A percentile compares a stretch with the other conserved stretches of the same genome.
Conservation (phyloP, 1,284 basidiomycete species). For the Retiboletus flavoniger region DNA sequence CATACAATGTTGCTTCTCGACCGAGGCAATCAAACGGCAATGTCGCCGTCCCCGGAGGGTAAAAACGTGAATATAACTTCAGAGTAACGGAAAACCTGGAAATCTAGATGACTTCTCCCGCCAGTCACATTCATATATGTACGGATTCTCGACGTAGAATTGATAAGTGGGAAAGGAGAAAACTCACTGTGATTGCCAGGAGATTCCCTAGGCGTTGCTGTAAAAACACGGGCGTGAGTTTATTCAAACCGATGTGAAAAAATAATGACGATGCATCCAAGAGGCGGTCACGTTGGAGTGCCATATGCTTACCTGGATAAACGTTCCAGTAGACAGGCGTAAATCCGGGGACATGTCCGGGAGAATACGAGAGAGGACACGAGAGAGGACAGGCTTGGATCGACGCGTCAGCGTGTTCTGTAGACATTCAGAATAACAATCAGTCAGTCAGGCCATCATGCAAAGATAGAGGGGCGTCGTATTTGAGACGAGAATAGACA, state of each 20-base stretch:
- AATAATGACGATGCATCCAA: neutral
- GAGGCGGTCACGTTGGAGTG: neutral
- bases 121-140: neutral
- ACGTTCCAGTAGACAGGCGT: slow-evolving; percentile 13
- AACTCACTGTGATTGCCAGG: slow-evolving; percentile 10
- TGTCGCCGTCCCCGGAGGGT: neutral
- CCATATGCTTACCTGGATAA: slow-evolving; percentile 4
- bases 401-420: slow-evolving; percentile 17
- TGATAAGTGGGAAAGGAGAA: neutral
- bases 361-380: neutral
- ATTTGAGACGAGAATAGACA: neutral
- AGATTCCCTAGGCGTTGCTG: slow-evolving; percentile 1
- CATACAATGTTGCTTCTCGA: neutral
- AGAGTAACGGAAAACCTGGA: neutral
- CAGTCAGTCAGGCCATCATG: neutral
- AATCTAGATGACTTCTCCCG: neutral
- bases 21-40: neutral
- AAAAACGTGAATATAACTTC: neutral
- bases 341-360: neutral
- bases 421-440: neutral
- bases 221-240: neutral
- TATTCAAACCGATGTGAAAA: neutral
- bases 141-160: neutral
- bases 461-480: neutral
- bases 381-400: slow-evolving; percentile 12